These are phyloP conservation scores for Limonium bicolor DNA, from an alignment of 148 eudicot genomes.

Conservation along the genomic window DNA sequence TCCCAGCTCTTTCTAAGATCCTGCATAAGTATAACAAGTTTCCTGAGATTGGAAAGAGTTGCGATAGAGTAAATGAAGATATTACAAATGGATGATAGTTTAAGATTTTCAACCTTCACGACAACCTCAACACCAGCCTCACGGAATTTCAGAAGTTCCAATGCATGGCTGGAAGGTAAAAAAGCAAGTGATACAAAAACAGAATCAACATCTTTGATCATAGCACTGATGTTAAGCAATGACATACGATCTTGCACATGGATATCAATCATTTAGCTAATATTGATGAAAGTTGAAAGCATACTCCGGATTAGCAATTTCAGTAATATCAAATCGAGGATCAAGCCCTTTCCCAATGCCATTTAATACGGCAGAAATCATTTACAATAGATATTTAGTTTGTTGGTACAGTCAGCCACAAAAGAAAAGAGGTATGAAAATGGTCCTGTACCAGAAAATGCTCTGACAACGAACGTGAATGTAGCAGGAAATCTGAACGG, in stretches of 20 bases:
- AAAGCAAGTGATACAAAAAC: conserved; percentile 9
- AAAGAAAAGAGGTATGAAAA: neutral
- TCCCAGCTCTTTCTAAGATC: conserved; percentile 88
- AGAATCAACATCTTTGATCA: too few relatives aligned
- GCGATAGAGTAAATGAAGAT: too few relatives aligned
- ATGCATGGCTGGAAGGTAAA: conserved; percentile 55
- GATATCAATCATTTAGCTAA: too few relatives aligned
- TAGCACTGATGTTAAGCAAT: neutral
- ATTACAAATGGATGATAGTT: neutral
- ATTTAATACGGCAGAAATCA: conserved; percentile 53
- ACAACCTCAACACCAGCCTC: conserved; percentile 96
- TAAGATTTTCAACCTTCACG: conserved; percentile 42
- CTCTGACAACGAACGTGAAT: conserved; percentile 47
- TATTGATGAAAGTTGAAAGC: neutral
- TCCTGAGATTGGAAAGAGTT: too few relatives aligned
- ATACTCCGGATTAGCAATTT: conserved; percentile 92
- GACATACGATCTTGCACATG: too few relatives aligned
- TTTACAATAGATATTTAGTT: neutral
- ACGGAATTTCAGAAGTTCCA: conserved; percentile 83
- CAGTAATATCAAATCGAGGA: conserved; percentile 97
- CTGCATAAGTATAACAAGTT: conserved; percentile 32
- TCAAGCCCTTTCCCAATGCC: conserved; percentile 99
- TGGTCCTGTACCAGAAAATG: conserved; percentile 37
- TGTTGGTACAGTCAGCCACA: neutral
- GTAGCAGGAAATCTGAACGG: conserved; percentile 97